Evolutionary conservation across 306 rosid genomes (phyloP).

Genomic region (Luffa aegyptiaca): DNA sequence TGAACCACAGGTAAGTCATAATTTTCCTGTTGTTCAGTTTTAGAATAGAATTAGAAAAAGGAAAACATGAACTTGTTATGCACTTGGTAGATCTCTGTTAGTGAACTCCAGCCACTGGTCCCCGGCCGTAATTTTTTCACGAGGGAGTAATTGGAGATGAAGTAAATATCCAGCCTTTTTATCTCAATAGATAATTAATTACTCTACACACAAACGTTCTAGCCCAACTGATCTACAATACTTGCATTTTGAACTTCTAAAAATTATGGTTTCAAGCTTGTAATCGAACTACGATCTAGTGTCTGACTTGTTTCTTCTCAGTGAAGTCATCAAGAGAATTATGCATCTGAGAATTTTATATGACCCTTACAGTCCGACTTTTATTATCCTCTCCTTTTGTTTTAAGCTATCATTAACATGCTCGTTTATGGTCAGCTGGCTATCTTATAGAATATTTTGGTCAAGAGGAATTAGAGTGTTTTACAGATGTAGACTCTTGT

Average conservation of each 20-base stretch:
- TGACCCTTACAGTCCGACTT: neutral
- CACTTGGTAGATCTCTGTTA: neutral
- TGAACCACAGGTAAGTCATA: conserved; percentile 58
- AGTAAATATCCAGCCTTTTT: neutral
- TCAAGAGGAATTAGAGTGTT: neutral
- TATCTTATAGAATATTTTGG: neutral
- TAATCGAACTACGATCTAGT: neutral
- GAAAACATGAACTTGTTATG: neutral
- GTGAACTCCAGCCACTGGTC: neutral
- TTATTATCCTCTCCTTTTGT: neutral
- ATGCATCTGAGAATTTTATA: neutral
- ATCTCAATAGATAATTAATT: neutral
- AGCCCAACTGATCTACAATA: neutral
- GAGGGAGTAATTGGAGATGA: neutral
- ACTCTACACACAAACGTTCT: neutral
- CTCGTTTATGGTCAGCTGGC: neutral
- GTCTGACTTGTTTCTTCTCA: neutral
- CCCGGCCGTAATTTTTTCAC: neutral
- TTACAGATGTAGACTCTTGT: neutral
- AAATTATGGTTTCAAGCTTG: neutral
- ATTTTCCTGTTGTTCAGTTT: neutral
- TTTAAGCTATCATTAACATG: neutral
- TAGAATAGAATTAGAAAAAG: neutral
- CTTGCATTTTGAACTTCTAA: neutral
- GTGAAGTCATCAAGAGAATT: neutral